phyloP scores from a whole-genome alignment of 495 filamentous ascomycete species.

The Aspergillus nanangensis region DNA sequence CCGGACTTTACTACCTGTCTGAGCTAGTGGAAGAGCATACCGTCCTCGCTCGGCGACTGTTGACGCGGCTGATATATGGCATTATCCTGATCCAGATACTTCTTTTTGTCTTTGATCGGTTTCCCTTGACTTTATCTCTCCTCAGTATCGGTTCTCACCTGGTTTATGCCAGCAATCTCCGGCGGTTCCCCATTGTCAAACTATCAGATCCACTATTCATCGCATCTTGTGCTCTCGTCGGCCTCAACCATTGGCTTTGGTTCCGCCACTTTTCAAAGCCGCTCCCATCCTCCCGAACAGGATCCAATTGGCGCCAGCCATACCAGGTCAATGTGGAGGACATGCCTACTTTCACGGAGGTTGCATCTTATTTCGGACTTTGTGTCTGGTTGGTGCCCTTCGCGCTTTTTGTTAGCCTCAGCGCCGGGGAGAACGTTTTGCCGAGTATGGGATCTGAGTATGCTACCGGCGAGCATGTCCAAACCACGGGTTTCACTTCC shows the following conservation, averaged over 20 bases:
- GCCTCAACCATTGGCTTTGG: conserved; percentile 95
- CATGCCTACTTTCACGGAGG: conserved; percentile 85
- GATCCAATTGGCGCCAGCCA: conserved; percentile 45
- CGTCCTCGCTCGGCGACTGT: conserved; percentile 78
- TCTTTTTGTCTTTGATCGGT: conserved; percentile 75
- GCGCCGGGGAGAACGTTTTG: conserved; percentile 89
- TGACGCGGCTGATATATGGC: conserved; percentile 79
- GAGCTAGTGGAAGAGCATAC: conserved; percentile 98
- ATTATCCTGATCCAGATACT: conserved; percentile 72
- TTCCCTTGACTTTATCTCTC: conserved; percentile 67
- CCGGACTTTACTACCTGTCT: conserved; percentile 95
- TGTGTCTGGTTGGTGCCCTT: conserved; percentile 98
- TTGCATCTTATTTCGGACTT: conserved; percentile 92
- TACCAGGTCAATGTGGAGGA: conserved; percentile 51
- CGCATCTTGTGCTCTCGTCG: conserved; percentile 75
- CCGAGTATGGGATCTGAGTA: conserved; percentile 76
- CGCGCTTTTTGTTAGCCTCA: conserved; percentile 87
- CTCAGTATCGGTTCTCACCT: conserved; percentile 79
- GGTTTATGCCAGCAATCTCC: conserved; percentile 85
- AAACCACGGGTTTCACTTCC: conserved; percentile 34
- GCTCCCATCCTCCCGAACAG: conserved; percentile 20
- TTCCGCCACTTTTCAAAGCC: conserved; percentile 84
- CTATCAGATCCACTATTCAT: conserved; percentile 86
- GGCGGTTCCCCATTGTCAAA: conserved; percentile 83
- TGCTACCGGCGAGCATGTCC: conserved; percentile 52